Base-by-base conservation (phyloP, 148 eudicot genomes). In the Fagopyrum esculentum region DNA sequence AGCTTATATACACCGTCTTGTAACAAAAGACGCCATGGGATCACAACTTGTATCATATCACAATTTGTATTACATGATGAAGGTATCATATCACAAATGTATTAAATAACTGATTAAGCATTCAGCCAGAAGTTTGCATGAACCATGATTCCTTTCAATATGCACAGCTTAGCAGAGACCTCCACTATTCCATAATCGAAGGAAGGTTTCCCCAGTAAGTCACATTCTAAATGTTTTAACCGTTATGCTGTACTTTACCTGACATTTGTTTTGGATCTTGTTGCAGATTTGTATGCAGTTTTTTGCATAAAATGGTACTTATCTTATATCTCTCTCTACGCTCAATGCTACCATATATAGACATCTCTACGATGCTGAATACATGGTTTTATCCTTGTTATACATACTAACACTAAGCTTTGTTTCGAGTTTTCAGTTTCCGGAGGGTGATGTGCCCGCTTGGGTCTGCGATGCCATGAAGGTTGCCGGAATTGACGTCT, bases 381-480 rank as follows among this genome's bases (percentile, higher is more conserved):
- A 22, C 26, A 22, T 22, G 26, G 26, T 50, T 13, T 13, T 50
- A 50, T 6, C 9, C 54, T 50, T 48, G 51, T 48, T 11, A 2
- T 51, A 11, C 56, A 52, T 13, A 12, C 57, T 52, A 12, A 52
- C n/a, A 52, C 5, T 4, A 52, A 4, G 1, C n/a, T 13, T 19
- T 22, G 50, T 56, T 46, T 47, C 44, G 17, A 35, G 75, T 52
- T 6, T 83, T 82, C 74, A 90, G 98, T 93, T 90, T 75, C 98
- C 98, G 1, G 77, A 84, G 79, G 96, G 96, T 9, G 90, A 93
- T 84, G 93, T 90, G 43, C 98, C 96, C 0, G 85, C 87, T 77
- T 93, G 98, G 96, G 98, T 90, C 57, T 83, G 93, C 85, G 83
- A 89, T 72, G 98, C 96, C 69, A 90, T 93, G 98, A 90, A 89